Evolutionary conservation across 1,284 basidiomycete species (phyloP), one percentile per base, ranked within the genome.

Genomic region (Rugosomyces carneus): DNA sequence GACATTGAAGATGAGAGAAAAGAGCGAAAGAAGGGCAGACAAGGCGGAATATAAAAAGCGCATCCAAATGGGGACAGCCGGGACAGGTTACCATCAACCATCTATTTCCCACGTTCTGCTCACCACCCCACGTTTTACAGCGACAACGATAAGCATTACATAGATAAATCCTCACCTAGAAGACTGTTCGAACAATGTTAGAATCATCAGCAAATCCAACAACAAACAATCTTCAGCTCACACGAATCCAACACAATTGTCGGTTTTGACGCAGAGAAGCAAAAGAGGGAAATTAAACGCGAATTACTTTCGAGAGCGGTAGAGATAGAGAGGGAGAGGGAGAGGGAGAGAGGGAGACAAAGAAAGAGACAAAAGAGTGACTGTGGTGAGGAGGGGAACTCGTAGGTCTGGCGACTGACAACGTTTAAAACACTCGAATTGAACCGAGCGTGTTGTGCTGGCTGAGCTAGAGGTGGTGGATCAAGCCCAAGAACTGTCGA

Each of bases 101-200:
- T 42, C 47, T 40, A 42, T 45, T 44, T 47, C 48, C 49, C 46
- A 53, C 52, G 42, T 42, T 37, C 44, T 40, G 43, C 35, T 40
- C 44, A 36, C 27, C 31, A 54, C 64, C 63, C 74, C 78, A 79
- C 78, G 80, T 81, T 81, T 69, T 62, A 57, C 77, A 66, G 65
- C 67, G 70, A 70, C 60, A 46, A 48, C 5, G 5, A 29, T 9
- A 29, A 34, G 31, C 31, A 34, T 16, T 11, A 15, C 15, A 34
- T n/a, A 34, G 2, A 61, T 65, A 61, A 55, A 50, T 53, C 48
- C 38, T 52, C 42, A 37, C 41, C 43, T 37, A 37, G n/a, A 31
- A 18, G 16, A 9, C 34, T 23, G 40, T 40, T 38, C 52, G 31
- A 9, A 19, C 24, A 19, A 35, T 20, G n/a, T 9, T 29, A 20